Base-by-base conservation (phyloP, 768 basidiomycete genomes). In the Mycena venus region DNA sequence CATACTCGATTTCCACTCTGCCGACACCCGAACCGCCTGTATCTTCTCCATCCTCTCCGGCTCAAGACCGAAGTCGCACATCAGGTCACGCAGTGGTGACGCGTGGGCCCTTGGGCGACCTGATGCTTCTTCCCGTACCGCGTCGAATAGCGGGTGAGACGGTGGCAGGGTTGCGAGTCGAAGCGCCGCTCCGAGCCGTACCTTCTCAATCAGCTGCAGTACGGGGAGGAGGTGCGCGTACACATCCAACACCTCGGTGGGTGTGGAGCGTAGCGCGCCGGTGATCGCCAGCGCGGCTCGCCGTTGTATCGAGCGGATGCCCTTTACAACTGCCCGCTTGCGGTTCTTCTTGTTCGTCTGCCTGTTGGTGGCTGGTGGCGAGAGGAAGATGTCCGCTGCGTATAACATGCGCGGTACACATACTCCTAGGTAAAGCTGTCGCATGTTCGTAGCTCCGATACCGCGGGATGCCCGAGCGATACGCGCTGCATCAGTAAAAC, bases 321-420 rank as follows among this genome's bases (percentile, higher is more conserved):
- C 34, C 2, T 25, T 32, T 0, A 72, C 2, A 17, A 62, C 29
- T 7, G 40, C 63, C n/a, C 59, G n/a, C 1, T 60, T n/a, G n/a
- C n/a, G n/a, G n/a, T 29, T n/a, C 11, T 29, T 12, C 55, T 34
- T 9, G 9, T 1, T 1, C 19, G 14, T 19, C 15, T 5, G 31
- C 62, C 32, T 32, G 9, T 32, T 47, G 4, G 14, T 3, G 2
- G 40, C 9, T 2, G 32, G 44, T 0, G 74, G 65, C 0, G 40
- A 70, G 15, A 75, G 75, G 72, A 78, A 81, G 0, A 80, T 36
- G 15, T 80, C 75, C 0, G 72, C 78, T 0, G 67, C 80, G 44
- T 83, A 83, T 0, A 75, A 19, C 60, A 82, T 78, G 19, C 72
- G 68, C 0, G 82, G 83, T 0, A 82, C 59, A 0, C 77, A 81